Conservation (phyloP, 2,329 filamentous ascomycete species). For the Penicillium olsonii region DNA sequence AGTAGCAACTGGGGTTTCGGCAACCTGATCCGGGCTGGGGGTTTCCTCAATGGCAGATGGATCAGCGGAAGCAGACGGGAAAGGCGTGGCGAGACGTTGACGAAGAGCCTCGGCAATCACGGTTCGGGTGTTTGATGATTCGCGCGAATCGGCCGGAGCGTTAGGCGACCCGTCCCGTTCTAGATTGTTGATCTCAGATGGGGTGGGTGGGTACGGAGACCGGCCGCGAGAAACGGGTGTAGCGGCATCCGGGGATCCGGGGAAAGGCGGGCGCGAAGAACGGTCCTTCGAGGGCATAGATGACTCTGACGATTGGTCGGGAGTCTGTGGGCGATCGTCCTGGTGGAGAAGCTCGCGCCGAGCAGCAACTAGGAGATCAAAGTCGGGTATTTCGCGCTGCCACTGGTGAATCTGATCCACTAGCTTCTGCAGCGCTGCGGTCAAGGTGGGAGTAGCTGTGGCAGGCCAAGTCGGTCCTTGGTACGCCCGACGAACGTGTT, state of each 20-base stretch:
- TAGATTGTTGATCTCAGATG: conserved; percentile 18
- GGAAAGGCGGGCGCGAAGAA: conserved; percentile 19
- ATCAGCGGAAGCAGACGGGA: conserved; percentile 18
- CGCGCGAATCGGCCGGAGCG: conserved; percentile 25
- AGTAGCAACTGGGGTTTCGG: conserved; percentile 56
- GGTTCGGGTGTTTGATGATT: conserved; percentile 25
- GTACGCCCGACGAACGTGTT: conserved; percentile 32
- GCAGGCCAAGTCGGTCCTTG: conserved; percentile 52
- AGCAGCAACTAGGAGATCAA: conserved; percentile 70
- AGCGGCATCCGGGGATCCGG: conserved; percentile 21
- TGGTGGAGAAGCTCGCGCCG: conserved; percentile 47
- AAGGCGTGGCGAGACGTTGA: conserved; percentile 37
- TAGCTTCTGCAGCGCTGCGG: conserved; percentile 61
- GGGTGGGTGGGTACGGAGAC: conserved; percentile 14
- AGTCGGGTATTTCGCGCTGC: conserved; percentile 66
- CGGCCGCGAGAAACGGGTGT: conserved; percentile 18
- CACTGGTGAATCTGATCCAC: conserved; percentile 64
- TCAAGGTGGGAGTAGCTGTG: conserved; percentile 49
- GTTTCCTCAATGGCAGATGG: conserved; percentile 8
- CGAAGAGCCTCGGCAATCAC: conserved; percentile 35
- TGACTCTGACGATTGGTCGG: conserved; percentile 24
- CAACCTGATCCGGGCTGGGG: conserved; percentile 20
- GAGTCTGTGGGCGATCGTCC: conserved; percentile 27
- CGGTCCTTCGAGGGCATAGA: conserved; percentile 22
- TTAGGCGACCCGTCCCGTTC: conserved; percentile 26